These are phyloP conservation scores for Colletotrichum euphorbiae DNA, from an alignment of 2,329 filamentous ascomycete species.

Conservation along the genomic window DNA sequence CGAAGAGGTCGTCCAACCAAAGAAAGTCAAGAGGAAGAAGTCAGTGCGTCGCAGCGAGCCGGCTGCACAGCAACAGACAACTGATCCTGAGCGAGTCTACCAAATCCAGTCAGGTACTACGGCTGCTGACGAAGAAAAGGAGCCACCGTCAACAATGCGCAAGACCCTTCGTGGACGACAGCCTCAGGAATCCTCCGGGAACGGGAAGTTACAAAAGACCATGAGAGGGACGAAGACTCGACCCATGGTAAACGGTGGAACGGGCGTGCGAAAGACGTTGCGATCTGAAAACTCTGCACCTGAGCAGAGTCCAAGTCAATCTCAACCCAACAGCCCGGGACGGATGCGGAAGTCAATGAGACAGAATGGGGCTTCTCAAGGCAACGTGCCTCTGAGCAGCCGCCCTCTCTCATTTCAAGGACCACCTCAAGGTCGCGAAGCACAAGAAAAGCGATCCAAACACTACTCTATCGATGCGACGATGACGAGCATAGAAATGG, in stretches of 20 bases:
- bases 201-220: slow-evolving; percentile 57
- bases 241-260: slow-evolving; percentile 19
- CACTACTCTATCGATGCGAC: slow-evolving; percentile 27
- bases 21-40: slow-evolving; percentile 50
- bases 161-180: slow-evolving; percentile 32
- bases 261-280: slow-evolving; percentile 46
- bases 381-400: no score
- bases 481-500: slow-evolving; percentile 40
- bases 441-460: not conserved
- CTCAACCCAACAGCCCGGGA: not conserved
- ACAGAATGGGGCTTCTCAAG: slow-evolving; percentile 26
- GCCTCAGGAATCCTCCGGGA: slow-evolving; percentile 25
- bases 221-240: slow-evolving; percentile 54
- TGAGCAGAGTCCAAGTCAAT: not conserved
- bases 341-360: slow-evolving; percentile 49
- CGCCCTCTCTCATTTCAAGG: slow-evolving; percentile 33
- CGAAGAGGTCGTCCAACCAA: slow-evolving; percentile 49
- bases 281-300: slow-evolving; percentile 7
- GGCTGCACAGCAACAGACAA: slow-evolving; percentile 20
- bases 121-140: slow-evolving; percentile 14
- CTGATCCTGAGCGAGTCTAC: slow-evolving; percentile 48
- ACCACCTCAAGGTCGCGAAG: not conserved
- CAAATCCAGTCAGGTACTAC: slow-evolving; percentile 53
- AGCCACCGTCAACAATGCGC: slow-evolving; percentile 3
- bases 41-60: slow-evolving; percentile 43